phyloP scores from a whole-genome alignment of 495 filamentous ascomycete genomes.

The Neurospora sp. region DNA sequence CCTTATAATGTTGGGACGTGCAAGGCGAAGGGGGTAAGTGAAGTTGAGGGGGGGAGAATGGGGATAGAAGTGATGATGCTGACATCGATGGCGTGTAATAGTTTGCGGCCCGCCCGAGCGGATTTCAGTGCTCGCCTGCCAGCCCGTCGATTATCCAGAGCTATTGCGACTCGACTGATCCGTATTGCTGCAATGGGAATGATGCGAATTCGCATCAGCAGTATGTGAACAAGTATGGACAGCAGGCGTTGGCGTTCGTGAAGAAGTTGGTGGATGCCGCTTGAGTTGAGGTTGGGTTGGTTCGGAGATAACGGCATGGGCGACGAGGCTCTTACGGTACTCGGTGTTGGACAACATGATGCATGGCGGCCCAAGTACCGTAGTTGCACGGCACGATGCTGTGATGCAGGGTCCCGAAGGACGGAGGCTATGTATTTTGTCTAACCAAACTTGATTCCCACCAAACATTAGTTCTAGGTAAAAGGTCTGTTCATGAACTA shows the following conservation, averaged over 20 bases:
- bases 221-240: constrained; percentile 43
- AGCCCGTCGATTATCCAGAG: constrained; percentile 42
- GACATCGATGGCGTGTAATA: constrained; percentile 4
- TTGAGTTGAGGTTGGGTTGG: neutral
- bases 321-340: neutral
- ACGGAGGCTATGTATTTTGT: neutral
- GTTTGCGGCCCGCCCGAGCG: constrained; percentile 48
- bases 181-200: constrained; percentile 57
- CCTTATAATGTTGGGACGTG: constrained; percentile 55
- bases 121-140: constrained; percentile 45
- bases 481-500: neutral
- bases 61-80: neutral
- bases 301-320: neutral
- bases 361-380: neutral
- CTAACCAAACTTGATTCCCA: neutral
- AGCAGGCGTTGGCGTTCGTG: constrained; percentile 27
- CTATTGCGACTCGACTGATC: constrained; percentile 54
- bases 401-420: neutral
- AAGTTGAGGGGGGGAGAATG: neutral
- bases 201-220: constrained; percentile 48
- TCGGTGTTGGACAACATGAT: neutral
- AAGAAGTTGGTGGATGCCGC: constrained; percentile 15
- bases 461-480: neutral
- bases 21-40: constrained; percentile 43
- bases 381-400: neutral